Conservation (phyloP, 1,139 yeast genomes). For the Candida neerlandica region DNA sequence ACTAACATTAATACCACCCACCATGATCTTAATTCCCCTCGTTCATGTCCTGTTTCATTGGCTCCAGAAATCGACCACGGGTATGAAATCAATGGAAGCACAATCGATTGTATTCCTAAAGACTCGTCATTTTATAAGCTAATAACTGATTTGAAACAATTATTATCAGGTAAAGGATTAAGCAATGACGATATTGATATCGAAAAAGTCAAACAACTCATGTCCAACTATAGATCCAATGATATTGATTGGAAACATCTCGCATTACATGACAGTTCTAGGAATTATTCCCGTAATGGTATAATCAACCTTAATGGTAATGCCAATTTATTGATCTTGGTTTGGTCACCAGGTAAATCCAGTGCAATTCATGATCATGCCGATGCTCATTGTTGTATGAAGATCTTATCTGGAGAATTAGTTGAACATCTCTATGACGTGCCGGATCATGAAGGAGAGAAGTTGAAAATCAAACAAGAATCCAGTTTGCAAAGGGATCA, state of each 20-base stretch:
- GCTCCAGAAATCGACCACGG: slow-evolving; percentile 14
- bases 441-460: slow-evolving; percentile 38
- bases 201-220: slow-evolving; percentile 41
- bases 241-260: slow-evolving; percentile 61
- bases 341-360: slow-evolving; percentile 72
- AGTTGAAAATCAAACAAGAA: slow-evolving; percentile 31
- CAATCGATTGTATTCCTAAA: slow-evolving; percentile 14
- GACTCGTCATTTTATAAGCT: slow-evolving; percentile 15
- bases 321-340: slow-evolving; percentile 67
- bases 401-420: slow-evolving; percentile 62
- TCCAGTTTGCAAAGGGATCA: slow-evolving; percentile 44
- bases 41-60: slow-evolving; percentile 7
- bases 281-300: slow-evolving; percentile 64
- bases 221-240: slow-evolving; percentile 52
- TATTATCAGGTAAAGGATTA: slow-evolving; percentile 41
- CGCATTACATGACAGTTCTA: slow-evolving; percentile 56
- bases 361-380: slow-evolving; percentile 80
- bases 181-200: slow-evolving; percentile 59
- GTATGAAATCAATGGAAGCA: slow-evolving; percentile 15
- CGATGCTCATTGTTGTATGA: slow-evolving; percentile 71
- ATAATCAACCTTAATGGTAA: slow-evolving; percentile 66
- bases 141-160: slow-evolving; percentile 30
- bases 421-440: slow-evolving; percentile 60
- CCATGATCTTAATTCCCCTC: slow-evolving; percentile 7
- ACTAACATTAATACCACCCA: neutral